Evolutionary conservation across 2,329 filamentous ascomycete species (phyloP), one percentile per base, ranked within the genome.

Genomic region (Thermochaetoides dissita): DNA sequence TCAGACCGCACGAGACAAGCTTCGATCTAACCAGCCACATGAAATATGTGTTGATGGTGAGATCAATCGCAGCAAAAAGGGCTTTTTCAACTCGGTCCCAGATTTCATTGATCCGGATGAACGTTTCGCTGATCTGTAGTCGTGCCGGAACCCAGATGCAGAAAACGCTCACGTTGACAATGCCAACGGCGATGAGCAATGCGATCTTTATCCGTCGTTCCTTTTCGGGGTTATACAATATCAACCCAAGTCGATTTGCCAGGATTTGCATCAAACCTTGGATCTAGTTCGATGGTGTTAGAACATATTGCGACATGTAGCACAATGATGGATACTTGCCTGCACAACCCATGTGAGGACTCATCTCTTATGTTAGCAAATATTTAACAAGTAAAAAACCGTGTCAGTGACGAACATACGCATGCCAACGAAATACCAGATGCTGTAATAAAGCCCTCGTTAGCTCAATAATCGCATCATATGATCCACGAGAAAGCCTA

Each of bases 191-290:
- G 8, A 57, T 30, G 1, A 64, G 53, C 8, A 63, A 56, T 2
- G 53, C 55, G 57, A 62, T 60, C 48, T 69, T 70, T 17, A 72
- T 52, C 29, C 48, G 54, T 2, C 46, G 28, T 8, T 60, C 57
- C 11, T 58, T 60, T 0, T 41, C 50, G 3, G 56, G 60, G 46
- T 65, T 54, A 17, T 63, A 59, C 29, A 68, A 58, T 34, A 71
- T 61, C 7, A 71, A 58, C 0, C 60, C 57, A 5, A 70, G 60
- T 28, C 68, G 62, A 49, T 71, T 72, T 47, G 68, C 64, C 49
- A 71, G 67, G 34, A 71, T 71, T 45, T 71, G 67, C 53, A 67
- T 64, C 1, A 71, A 52, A 12, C 68, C 60, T 50, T 71, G 68
- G 8, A 67, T 61, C 51, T 64, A 50, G 30, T 11, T 24, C 17